A percentile compares a stretch with the other conserved stretches of the same genome.
These are phyloP conservation scores for Penicillium maclennaniae DNA, from an alignment of 495 filamentous ascomycete genomes.

Conservation along the genomic window DNA sequence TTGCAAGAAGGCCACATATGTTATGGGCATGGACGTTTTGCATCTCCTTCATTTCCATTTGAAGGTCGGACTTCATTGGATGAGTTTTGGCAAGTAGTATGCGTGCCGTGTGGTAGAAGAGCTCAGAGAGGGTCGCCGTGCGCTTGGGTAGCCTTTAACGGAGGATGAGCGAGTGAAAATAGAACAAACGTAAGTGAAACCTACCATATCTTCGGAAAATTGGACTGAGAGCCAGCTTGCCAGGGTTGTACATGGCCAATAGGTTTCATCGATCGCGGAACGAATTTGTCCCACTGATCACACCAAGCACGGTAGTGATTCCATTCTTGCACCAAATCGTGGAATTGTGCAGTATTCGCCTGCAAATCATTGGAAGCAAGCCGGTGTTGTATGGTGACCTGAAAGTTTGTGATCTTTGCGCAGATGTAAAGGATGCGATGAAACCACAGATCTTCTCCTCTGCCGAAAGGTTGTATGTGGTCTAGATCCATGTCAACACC, in stretches of 20 bases:
- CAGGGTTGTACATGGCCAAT: conserved; percentile 70
- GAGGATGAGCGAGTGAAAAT: background rate
- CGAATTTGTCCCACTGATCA: conserved; percentile 72
- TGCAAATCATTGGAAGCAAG: conserved; percentile 50
- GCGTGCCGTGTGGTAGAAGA: conserved; percentile 90
- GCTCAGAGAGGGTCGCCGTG: conserved; percentile 70
- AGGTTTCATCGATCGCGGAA: conserved; percentile 83
- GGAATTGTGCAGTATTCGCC: conserved; percentile 52
- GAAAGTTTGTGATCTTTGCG: conserved; percentile 83
- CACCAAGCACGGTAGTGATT: conserved; percentile 66
- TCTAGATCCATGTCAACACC: conserved; percentile 78
- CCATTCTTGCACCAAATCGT: conserved; percentile 73
- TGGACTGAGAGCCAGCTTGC: conserved; percentile 63
- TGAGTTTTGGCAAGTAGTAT: conserved; percentile 77
- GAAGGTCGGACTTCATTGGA: conserved; percentile 55
- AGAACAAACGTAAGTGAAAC: conserved; percentile 18
- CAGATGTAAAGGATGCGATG: conserved; percentile 87
- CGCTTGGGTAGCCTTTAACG: conserved; percentile 70
- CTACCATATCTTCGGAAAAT: conserved; percentile 86
- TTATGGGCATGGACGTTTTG: conserved; percentile 70
- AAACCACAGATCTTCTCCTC: conserved; percentile 82
- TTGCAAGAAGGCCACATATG: conserved; percentile 83
- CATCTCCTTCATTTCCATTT: conserved; percentile 60
- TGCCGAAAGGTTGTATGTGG: conserved; percentile 36
- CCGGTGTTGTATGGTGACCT: conserved; percentile 59